Percentiles rank a stretch among this genome's conserved stretches.
phyloP scores from a whole-genome alignment of 2,329 filamentous ascomycete species.

The Fusarium penzigii region DNA sequence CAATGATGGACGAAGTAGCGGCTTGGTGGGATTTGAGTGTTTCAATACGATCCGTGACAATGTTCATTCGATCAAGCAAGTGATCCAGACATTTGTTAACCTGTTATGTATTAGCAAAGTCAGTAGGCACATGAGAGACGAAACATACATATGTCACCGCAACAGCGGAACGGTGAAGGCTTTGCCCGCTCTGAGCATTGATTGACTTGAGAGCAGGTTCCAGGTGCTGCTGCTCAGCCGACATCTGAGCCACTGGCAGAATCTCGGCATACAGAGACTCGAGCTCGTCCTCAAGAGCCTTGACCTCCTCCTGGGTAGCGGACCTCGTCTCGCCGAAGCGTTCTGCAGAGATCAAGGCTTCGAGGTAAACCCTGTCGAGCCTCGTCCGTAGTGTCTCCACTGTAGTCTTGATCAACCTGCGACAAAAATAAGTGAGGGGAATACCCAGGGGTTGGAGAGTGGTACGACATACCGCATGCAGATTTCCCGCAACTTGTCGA shows the following conservation, averaged over 20 bases:
- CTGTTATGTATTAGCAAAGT: constrained; percentile 35
- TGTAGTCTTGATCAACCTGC: constrained; percentile 57
- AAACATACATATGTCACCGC: constrained; percentile 53
- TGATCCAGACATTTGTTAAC: constrained; percentile 54
- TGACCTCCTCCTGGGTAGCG: constrained; percentile 43
- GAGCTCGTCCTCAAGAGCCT: constrained; percentile 61
- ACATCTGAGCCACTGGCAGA: constrained; percentile 69
- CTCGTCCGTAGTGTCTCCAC: constrained; percentile 56
- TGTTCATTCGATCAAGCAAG: constrained; percentile 48
- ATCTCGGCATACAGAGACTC: constrained; percentile 72
- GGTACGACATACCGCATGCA: constrained; percentile 48
- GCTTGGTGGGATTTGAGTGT: constrained; percentile 48
- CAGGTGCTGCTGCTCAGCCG: constrained; percentile 66
- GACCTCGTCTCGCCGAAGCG: constrained; percentile 28
- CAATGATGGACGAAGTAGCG: constrained; percentile 40
- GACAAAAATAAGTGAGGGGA: constrained; percentile 9
- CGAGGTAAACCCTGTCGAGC: constrained; percentile 57
- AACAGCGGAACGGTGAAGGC: constrained; percentile 44
- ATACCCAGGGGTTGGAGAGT: not conserved
- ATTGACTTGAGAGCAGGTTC: constrained; percentile 57
- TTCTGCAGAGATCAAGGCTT: constrained; percentile 40
- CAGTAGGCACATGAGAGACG: accelerated
- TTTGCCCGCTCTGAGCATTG: constrained; percentile 44
- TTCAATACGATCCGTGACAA: constrained; percentile 44
- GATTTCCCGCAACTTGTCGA: constrained; percentile 59